Conservation (phyloP, 352 stramenopile genomes). For the Phytophthora tentaculata region DNA sequence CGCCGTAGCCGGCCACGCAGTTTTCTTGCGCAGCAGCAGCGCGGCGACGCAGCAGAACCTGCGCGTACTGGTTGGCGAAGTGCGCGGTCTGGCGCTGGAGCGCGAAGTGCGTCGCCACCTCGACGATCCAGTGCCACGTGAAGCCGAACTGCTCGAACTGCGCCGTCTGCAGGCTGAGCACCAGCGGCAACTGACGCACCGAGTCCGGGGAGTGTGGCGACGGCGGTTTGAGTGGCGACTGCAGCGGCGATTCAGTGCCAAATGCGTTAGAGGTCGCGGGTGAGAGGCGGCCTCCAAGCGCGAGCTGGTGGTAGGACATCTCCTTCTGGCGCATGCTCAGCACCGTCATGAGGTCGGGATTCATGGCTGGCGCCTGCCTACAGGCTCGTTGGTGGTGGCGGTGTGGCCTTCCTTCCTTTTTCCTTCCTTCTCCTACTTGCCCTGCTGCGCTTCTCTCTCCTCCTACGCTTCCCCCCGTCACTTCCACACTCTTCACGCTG, state of each 20-base stretch:
- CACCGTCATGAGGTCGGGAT: constrained; percentile 74
- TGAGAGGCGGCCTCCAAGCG: constrained; percentile 33
- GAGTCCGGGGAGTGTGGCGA: constrained; percentile 51
- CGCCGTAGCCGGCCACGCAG: constrained; percentile 50
- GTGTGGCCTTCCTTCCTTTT: constrained; percentile 11
- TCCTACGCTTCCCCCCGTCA: constrained; percentile 43
- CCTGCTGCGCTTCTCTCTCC: constrained; percentile 16
- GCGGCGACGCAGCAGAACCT: constrained; percentile 73
- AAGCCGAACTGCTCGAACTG: constrained; percentile 80
- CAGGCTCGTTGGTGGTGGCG: constrained; percentile 4
- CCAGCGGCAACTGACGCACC: constrained; percentile 56
- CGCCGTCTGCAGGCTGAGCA: constrained; percentile 32
- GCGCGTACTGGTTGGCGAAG: constrained; percentile 80
- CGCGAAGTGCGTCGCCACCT: constrained; percentile 68
- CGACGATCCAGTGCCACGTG: constrained; percentile 78
- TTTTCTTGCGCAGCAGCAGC: constrained; percentile 40
- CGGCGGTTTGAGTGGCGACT: constrained; percentile 38
- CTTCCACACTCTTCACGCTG: constrained; percentile 44
- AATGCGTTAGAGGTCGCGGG: constrained; percentile 17
- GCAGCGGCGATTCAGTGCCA: constrained; percentile 21
- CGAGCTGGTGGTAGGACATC: constrained; percentile 79
- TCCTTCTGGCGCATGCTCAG: constrained; percentile 85
- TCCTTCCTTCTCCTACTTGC: constrained; percentile 7
- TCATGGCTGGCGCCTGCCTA: constrained; percentile 38
- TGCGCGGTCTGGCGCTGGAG: constrained; percentile 82